These are phyloP conservation scores for Globisporangium middletonii DNA, from an alignment of 352 stramenopile genomes.

Conservation along the genomic window DNA sequence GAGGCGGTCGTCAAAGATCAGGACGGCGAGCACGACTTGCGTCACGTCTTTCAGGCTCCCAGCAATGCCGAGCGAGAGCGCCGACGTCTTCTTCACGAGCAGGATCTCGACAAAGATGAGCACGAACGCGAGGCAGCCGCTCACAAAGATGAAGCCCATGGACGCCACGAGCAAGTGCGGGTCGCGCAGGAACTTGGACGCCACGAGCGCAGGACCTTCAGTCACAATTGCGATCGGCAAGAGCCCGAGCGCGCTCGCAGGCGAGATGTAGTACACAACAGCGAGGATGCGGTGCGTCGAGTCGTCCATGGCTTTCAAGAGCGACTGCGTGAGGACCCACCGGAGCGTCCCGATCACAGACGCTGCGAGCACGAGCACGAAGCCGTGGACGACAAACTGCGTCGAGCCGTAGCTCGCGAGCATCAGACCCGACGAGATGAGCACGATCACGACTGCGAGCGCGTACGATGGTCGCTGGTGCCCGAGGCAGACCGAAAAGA, in stretches of 20 bases:
- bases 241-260: slow-evolving; percentile 58
- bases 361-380: slow-evolving; percentile 61
- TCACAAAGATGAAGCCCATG: slow-evolving; percentile 60
- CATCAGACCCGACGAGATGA: slow-evolving; percentile 70
- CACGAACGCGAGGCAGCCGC: slow-evolving; percentile 61
- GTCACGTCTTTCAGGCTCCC: slow-evolving; percentile 79
- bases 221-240: slow-evolving; percentile 59
- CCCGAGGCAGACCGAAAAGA: slow-evolving; percentile 75
- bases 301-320: slow-evolving; percentile 61
- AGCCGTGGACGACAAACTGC: slow-evolving; percentile 69
- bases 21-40: slow-evolving; percentile 68
- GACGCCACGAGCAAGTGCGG: slow-evolving; percentile 40
- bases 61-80: slow-evolving; percentile 69
- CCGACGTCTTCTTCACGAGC: slow-evolving; percentile 79
- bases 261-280: slow-evolving; percentile 82
- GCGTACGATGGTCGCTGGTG: slow-evolving; percentile 57
- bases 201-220: slow-evolving; percentile 37
- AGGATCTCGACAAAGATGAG: slow-evolving; percentile 82
- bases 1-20: slow-evolving; percentile 72
- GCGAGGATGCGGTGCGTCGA: slow-evolving; percentile 59
- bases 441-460: slow-evolving; percentile 45
- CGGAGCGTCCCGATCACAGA: slow-evolving; percentile 67
- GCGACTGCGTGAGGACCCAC: slow-evolving; percentile 82
- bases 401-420: slow-evolving; percentile 67
- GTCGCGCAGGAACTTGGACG: slow-evolving; percentile 56